Percentiles rank a stretch among this genome's conserved stretches.
phyloP scores from a whole-genome alignment of 2,329 filamentous ascomycete species.

The Zelopaecilomyces penicillatus region DNA sequence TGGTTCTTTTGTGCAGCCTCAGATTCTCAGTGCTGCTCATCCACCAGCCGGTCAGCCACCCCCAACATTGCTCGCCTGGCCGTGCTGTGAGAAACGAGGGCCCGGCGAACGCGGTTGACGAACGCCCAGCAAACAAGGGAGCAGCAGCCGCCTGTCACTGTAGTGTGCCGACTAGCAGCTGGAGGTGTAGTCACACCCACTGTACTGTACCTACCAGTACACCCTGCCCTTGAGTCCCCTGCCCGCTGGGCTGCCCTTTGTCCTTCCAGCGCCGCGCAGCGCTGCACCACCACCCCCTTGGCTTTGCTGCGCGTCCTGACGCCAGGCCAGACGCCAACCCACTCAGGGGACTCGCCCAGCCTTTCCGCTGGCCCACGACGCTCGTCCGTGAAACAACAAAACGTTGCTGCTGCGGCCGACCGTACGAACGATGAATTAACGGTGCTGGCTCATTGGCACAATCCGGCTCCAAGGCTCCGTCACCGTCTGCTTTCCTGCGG shows the following conservation, averaged over 20 bases:
- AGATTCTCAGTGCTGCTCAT: constrained; percentile 8
- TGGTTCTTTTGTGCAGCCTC: too few relatives aligned
- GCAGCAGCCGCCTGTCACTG: too few relatives aligned
- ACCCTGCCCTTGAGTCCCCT: not conserved
- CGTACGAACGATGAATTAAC: constrained; percentile 36
- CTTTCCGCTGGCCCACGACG: constrained; percentile 14
- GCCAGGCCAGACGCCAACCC: constrained; percentile 8
- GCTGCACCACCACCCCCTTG: constrained; percentile 3
- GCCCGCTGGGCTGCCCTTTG: too few relatives aligned
- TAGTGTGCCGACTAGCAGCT: too few relatives aligned
- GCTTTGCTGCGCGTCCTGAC: constrained; percentile 8
- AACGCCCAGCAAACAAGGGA: too few relatives aligned
- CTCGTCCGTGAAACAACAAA: constrained; percentile 23
- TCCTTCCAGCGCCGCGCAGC: constrained; percentile 5
- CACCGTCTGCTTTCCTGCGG: constrained; percentile 6
- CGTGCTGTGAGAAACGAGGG: not conserved
- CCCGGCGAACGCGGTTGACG: too few relatives aligned
- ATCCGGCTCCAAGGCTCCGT: constrained; percentile 13
- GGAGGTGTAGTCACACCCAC: not conserved
- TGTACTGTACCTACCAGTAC: constrained; percentile 3
- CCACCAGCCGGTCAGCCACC: constrained; percentile 11
- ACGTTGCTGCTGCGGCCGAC: constrained; percentile 17
- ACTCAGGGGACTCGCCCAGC: constrained; percentile 12
- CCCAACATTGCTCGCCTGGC: constrained; percentile 1
- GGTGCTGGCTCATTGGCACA: constrained; percentile 29